A percentile compares a stretch with the other conserved stretches of the same genome.
Evolutionary conservation across 169 alveolate genomes (phyloP).

Genomic region (Plasmodium coatneyi): DNA sequence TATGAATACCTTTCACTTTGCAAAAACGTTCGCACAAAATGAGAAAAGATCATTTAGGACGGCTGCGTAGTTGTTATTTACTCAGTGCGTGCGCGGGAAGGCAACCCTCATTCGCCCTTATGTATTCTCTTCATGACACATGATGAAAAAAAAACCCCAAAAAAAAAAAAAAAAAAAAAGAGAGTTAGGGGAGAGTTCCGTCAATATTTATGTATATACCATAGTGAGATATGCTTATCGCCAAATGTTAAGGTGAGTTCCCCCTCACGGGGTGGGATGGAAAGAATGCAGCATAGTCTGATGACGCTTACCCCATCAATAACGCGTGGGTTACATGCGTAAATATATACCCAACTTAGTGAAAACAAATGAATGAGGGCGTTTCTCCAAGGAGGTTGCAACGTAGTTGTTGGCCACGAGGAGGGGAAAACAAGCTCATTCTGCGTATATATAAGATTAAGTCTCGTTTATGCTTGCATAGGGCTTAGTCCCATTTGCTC

Average conservation of each 20-base stretch:
- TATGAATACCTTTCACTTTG: background rate
- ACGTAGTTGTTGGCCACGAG: background rate
- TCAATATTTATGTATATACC: background rate
- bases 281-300: background rate
- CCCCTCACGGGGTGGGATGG: background rate
- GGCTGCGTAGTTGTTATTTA: background rate
- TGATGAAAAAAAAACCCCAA: no score
- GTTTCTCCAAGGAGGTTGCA: background rate
- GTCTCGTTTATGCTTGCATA: background rate
- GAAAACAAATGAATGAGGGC: background rate
- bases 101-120: background rate
- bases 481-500: background rate
- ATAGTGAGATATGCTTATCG: background rate
- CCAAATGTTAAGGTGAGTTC: background rate
- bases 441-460: no score
- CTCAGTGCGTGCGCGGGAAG: background rate
- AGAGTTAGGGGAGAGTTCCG: background rate
- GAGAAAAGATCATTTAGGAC: background rate
- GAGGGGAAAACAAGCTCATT: background rate
- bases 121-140: background rate
- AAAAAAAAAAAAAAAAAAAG: background rate
- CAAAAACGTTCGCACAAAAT: background rate
- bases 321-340: background rate
- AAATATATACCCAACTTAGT: background rate
- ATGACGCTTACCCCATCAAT: background rate